Percentiles rank a stretch among this genome's conserved stretches.
Evolutionary conservation across 2,329 filamentous ascomycete species (phyloP).

Genomic region (Phialocephala subalpina): DNA sequence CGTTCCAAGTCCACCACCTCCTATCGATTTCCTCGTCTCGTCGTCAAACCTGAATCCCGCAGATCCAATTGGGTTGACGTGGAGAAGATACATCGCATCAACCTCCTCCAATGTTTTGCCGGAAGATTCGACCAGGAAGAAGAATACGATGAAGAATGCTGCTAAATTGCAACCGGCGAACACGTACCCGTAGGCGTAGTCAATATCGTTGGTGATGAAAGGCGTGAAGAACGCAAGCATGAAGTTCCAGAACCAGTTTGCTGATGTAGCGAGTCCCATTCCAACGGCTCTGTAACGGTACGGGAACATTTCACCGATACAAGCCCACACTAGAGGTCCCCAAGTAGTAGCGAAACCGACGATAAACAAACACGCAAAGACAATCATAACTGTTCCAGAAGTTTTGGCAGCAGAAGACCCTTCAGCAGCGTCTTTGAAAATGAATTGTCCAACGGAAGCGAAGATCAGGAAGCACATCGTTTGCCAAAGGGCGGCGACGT

Average conservation of each 20-base stretch:
- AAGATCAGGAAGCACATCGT: conserved; percentile 73
- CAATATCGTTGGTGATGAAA: conserved; percentile 76
- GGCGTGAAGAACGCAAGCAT: conserved; percentile 79
- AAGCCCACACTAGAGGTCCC: conserved; percentile 75
- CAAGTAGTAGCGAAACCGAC: conserved; percentile 74
- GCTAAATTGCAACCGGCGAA: conserved; percentile 76
- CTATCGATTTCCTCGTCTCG: conserved; percentile 20
- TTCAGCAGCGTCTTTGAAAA: conserved; percentile 62
- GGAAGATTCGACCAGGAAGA: conserved; percentile 77
- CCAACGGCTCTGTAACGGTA: conserved; percentile 66
- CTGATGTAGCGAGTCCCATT: conserved; percentile 67
- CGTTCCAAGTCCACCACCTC: conserved; percentile 23
- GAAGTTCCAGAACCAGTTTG: conserved; percentile 79
- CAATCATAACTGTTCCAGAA: conserved; percentile 73
- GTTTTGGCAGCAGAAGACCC: conserved; percentile 54
- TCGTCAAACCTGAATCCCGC: conserved; percentile 31
- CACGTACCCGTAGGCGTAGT: conserved; percentile 74
- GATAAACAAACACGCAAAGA: conserved; percentile 78
- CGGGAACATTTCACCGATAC: conserved; percentile 73
- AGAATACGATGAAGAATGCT: conserved; percentile 73
- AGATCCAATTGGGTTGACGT: conserved; percentile 47
- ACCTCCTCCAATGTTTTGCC: conserved; percentile 37
- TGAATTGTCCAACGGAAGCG: conserved; percentile 60
- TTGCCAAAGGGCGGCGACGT: conserved; percentile 72
- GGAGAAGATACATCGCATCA: conserved; percentile 38